phyloP scores from a whole-genome alignment of 2,329 filamentous ascomycete species.

The Venturiaceae sp. region DNA sequence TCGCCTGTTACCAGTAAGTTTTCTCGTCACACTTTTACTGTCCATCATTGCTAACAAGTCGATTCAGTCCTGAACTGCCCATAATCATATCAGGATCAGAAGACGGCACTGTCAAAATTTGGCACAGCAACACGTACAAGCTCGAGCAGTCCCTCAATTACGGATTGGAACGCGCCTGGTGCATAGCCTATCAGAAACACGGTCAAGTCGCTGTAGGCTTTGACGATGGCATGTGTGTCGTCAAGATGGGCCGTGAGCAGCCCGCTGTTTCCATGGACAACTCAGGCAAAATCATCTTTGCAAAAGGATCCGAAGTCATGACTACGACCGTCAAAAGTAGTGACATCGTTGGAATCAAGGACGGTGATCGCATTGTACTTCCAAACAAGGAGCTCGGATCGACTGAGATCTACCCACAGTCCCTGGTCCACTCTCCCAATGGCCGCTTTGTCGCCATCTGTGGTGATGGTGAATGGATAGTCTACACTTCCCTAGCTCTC shows the following conservation, averaged over 20 bases:
- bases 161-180: constrained; percentile 93
- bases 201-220: constrained; percentile 95
- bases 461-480: constrained; percentile 85
- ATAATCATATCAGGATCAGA: constrained; percentile 97
- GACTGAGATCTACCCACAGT: constrained; percentile 95
- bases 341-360: constrained; percentile 43
- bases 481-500: constrained; percentile 93
- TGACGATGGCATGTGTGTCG: constrained; percentile 93
- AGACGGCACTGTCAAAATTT: constrained; percentile 94
- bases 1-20: constrained; percentile 98
- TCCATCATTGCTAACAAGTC: too few species aligned
- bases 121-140: constrained; percentile 96
- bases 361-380: constrained; percentile 76
- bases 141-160: constrained; percentile 95
- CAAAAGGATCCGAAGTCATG: constrained; percentile 43
- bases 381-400: constrained; percentile 91
- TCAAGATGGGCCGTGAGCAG: constrained; percentile 95
- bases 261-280: constrained; percentile 96
- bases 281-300: constrained; percentile 94
- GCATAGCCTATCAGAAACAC: constrained; percentile 89
- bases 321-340: neutral
- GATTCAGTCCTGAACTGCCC: constrained; percentile 85
- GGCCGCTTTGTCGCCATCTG: constrained; percentile 83
- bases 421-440: constrained; percentile 90
- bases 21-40: too few species aligned